Percentiles rank a stretch among this genome's conserved stretches.
Conservation (phyloP, 768 basidiomycete genomes). For the Botryobasidium botryosum region DNA sequence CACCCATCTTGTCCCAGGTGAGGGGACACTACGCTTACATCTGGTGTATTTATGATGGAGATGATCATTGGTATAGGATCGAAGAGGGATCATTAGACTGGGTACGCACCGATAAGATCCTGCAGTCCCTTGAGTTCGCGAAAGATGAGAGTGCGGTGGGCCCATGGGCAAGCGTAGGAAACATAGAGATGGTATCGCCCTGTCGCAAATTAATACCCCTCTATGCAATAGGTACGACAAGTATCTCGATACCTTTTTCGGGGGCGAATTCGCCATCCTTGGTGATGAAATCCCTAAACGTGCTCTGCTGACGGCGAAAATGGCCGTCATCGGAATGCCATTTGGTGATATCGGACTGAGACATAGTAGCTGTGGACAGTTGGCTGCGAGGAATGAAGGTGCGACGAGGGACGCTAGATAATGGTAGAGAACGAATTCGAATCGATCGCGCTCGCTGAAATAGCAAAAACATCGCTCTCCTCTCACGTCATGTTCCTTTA, state of each 20-base stretch:
- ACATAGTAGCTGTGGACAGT: no score
- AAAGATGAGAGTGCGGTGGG: slow-evolving; percentile 74
- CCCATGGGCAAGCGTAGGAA: slow-evolving; percentile 86
- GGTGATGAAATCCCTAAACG: slow-evolving; percentile 25
- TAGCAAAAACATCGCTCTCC: no score
- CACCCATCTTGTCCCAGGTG: slow-evolving; percentile 72
- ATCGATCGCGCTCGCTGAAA: no score
- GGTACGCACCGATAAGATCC: slow-evolving; percentile 60
- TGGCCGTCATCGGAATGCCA: slow-evolving; percentile 25
- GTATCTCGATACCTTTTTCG: slow-evolving; percentile 29
- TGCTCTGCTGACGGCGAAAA: slow-evolving; percentile 23
- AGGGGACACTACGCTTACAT: slow-evolving; percentile 69
- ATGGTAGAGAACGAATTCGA: no score
- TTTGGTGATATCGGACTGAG: slow-evolving; percentile 18
- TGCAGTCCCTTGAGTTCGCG: slow-evolving; percentile 88
- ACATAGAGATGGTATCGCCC: slow-evolving; percentile 89
- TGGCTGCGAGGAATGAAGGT: no score
- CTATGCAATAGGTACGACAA: no score
- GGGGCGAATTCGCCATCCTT: slow-evolving; percentile 24
- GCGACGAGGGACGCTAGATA: no score
- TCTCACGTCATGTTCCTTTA: no score
- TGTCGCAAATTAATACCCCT: no score
- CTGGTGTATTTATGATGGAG: slow-evolving; percentile 24
- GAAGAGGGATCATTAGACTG: slow-evolving; percentile 17
- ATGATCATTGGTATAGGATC: no score